Conservation (phyloP, 2,329 filamentous ascomycete genomes). For the Orbilia oligospora region DNA sequence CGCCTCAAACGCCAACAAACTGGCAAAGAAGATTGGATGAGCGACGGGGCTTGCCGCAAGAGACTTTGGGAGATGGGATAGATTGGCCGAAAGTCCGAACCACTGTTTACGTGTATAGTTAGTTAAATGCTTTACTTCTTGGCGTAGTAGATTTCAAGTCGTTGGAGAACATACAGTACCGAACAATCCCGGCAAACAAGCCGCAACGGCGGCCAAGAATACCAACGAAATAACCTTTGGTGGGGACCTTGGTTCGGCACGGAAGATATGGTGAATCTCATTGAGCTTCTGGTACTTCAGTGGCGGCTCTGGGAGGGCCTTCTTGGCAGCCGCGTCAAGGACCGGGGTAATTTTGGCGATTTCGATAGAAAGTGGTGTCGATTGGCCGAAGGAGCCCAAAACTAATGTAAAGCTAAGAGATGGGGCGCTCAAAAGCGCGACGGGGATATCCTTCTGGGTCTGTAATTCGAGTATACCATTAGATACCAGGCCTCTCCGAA, state of each 20-base stretch:
- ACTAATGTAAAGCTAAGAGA: conserved; percentile 85
- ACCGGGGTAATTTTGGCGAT: conserved; percentile 73
- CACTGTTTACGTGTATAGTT: conserved; percentile 72
- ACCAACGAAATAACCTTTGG: conserved; percentile 83
- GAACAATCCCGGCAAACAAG: conserved; percentile 80
- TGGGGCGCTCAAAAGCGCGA: conserved; percentile 80
- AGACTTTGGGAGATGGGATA: conserved; percentile 82
- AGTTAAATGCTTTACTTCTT: background rate
- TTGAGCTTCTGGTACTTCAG: conserved; percentile 85
- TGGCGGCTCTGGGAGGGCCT: conserved; percentile 68
- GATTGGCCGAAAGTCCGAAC: conserved; percentile 84
- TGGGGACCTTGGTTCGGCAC: conserved; percentile 81
- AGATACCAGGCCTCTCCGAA: background rate
- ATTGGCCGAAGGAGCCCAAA: conserved; percentile 86
- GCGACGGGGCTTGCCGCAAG: conserved; percentile 82
- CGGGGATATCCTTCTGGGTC: conserved; percentile 89
- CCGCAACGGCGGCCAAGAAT: conserved; percentile 81
- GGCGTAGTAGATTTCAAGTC: background rate
- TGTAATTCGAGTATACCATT: conserved; percentile 66
- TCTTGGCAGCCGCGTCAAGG: conserved; percentile 74
- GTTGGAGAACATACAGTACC: conserved; percentile 71
- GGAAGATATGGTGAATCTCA: conserved; percentile 94
- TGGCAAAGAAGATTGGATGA: conserved; percentile 87
- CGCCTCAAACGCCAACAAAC: conserved; percentile 86
- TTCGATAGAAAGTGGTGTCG: conserved; percentile 79